Percentiles rank a stretch among this genome's conserved stretches.
These are phyloP conservation scores for Penicillium griseofulvum DNA, from an alignment of 2,329 filamentous ascomycete genomes.

Conservation along the genomic window DNA sequence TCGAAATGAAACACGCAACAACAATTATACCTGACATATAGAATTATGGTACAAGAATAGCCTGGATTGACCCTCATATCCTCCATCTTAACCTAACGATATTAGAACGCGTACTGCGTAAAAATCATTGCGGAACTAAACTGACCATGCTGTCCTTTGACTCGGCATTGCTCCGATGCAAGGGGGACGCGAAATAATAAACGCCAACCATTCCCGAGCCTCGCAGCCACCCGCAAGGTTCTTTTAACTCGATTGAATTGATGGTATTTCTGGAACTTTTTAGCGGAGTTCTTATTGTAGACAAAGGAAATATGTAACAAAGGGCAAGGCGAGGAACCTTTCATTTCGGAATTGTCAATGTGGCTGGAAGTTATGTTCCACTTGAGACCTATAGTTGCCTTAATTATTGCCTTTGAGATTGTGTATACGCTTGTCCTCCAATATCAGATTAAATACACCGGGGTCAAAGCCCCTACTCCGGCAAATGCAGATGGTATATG, in stretches of 20 bases:
- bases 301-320: background rate
- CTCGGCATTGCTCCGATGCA: constrained; percentile 24
- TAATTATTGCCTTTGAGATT: background rate
- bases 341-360: background rate
- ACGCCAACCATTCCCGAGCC: constrained; percentile 11
- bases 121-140: background rate
- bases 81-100: background rate
- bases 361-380: background rate
- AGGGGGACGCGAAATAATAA: constrained; percentile 14
- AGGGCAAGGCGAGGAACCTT: background rate
- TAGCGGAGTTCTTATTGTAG: background rate
- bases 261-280: background rate
- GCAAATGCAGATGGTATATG: constrained; percentile 7
- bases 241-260: background rate
- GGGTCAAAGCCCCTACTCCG: background rate
- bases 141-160: constrained; percentile 7
- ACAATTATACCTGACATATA: background rate
- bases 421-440: background rate
- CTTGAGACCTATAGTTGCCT: background rate
- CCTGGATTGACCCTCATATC: background rate
- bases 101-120: constrained; percentile 6
- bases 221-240: constrained; percentile 16
- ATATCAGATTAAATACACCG: background rate
- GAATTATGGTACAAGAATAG: background rate
- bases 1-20: background rate